Evolutionary conservation across 2,329 filamentous ascomycete species (phyloP), one percentile per base, ranked within the genome.

Genomic region (Colletotrichum navitas): DNA sequence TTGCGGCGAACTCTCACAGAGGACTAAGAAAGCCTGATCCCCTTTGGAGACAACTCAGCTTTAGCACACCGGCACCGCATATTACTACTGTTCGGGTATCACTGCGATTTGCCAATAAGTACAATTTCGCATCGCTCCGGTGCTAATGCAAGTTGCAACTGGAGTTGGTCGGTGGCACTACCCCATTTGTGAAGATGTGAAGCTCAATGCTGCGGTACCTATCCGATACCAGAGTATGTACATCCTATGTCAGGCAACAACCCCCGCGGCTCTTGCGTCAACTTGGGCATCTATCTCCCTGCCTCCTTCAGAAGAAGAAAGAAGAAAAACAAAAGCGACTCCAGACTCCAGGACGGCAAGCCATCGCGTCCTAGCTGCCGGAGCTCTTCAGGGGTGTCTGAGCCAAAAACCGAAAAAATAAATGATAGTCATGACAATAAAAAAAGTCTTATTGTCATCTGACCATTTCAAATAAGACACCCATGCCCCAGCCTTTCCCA

Each of bases 391-490:
- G 41, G 64, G 51, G 52, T 71, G 52, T 58, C 64, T 71, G 26
- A 49, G 59, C n/a, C n/a, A n/a, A n/a, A n/a, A n/a, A n/a, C n/a
- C 6, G 10, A 10, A 34, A 34, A 34, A 34, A 7, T 5, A 34
- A 16, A 18, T 1, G 14, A 16, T 4, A 41, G 7, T 29, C 2
- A 29, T 4, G 29, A 2, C 4, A 29, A 29, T 29, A 45, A 45
- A 24, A 47, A 59, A 68, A 59, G 10, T 41, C 39, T 52, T 45
- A 12, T 43, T 21, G 12, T 71, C 68, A 63, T 68, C 64, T 71
- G 65, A 68, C 59, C 68, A 39, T 62, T 51, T 52, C 18, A 49
- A 63, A 68, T 59, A 24, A 71, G 68, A 68, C 68, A 71, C 68
- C 65, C 56, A 43, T 66, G 55, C 26, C 36, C n/a, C 36, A 39